These are phyloP conservation scores for Kazachstania kunashirensis DNA, from an alignment of 805 yeast genomes.

Conservation along the genomic window DNA sequence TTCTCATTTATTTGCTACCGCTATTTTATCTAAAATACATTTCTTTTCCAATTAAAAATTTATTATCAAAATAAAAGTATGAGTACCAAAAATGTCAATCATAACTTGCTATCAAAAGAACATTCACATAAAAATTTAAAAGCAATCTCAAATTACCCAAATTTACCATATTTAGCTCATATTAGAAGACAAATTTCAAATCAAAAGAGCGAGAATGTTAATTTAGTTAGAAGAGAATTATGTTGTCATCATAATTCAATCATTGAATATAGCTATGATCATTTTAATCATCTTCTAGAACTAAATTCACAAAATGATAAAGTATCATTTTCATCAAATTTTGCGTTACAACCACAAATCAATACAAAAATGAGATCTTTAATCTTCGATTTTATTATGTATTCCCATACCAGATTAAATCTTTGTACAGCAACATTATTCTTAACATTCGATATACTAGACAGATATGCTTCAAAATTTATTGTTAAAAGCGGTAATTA, in stretches of 20 bases:
- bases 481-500: conserved; percentile 73
- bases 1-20: too few species aligned
- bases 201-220: conserved; percentile 15
- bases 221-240: conserved; percentile 39
- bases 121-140: too few species aligned
- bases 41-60: too few species aligned
- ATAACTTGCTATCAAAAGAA: too few species aligned
- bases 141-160: too few species aligned
- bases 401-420: conserved; percentile 53
- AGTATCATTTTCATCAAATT: conserved; percentile 16
- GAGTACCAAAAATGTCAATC: too few species aligned
- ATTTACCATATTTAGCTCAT: conserved; percentile 8
- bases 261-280: conserved; percentile 38
- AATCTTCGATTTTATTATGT: conserved; percentile 73
- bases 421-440: conserved; percentile 57
- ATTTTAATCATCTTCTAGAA: conserved; percentile 24
- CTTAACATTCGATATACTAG: conserved; percentile 62
- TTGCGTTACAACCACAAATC: conserved; percentile 34
- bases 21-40: too few species aligned
- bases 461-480: conserved; percentile 76
- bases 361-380: conserved; percentile 53
- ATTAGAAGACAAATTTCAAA: conserved; percentile 15
- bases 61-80: too few species aligned
- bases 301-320: conserved; percentile 8
- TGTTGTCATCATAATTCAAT: conserved; percentile 36